Base-by-base conservation (phyloP, 208 protist genomes). In the Leishmania gerbilli region DNA sequence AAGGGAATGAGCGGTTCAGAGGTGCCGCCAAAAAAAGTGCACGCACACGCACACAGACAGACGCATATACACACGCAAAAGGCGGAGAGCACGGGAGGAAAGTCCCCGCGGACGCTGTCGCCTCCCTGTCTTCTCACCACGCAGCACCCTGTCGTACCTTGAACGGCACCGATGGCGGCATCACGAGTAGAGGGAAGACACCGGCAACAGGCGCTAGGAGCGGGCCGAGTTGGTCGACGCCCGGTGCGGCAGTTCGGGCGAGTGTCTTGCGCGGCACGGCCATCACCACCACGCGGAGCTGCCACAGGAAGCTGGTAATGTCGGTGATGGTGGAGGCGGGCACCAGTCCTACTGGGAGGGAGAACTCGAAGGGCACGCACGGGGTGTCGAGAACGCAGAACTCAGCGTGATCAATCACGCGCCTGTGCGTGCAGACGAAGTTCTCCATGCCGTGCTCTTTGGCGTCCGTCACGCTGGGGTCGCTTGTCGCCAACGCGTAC, bases 231-330 rank as follows among this genome's bases (percentile, higher is more conserved):
- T 8, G 64, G 40, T 74, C 49, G 21, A 82, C 78, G 13, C 78
- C 82, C 8, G 77, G 67, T 15, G 64, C 45, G 8, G 78, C 31
- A 49, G 65, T 80, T 51, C 71, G 72, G 7, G 51, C 71, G 2
- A 84, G 53, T 65, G 77, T 58, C 62, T 76, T 81, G 64, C 79
- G 84, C 51, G 79, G 11, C 31, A 87, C 76, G 34, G 51, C 71
- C 55, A 76, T 82, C 45, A 84, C 65, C 21, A 82, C 84, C 0
- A 84, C 76, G 3, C 84, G 84, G 62, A 83, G 77, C 62, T 84
- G 79, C 84, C 82, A 86, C 74, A 86, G 31, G 40, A 86, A 82
- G 31, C 64, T 86, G 8, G 82, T 82, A 15, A 86, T 71, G 62
- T 86, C 82, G 24, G 82, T 86, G 40, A 86, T 67, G 37, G 82